phyloP scores from a whole-genome alignment of 768 basidiomycete genomes.

The Leccinum subtestaceum region DNA sequence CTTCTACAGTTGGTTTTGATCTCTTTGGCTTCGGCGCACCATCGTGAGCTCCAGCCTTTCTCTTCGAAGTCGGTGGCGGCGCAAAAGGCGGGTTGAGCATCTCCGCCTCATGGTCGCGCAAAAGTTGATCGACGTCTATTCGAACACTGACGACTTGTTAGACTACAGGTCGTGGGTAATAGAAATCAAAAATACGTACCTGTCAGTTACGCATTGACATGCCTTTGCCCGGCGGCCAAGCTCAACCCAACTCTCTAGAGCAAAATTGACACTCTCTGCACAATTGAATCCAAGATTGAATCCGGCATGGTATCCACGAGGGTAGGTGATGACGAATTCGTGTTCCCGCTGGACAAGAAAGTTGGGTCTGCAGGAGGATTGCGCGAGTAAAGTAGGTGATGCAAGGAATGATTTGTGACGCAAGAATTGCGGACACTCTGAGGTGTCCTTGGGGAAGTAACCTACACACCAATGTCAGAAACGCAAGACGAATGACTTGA shows the following conservation, averaged over 20 bases:
- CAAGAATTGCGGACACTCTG: slow-evolving; percentile 87
- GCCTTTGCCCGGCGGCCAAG: slow-evolving; percentile 77
- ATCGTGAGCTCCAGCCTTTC: slow-evolving; percentile 38
- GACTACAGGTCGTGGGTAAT: not conserved
- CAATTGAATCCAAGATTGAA: slow-evolving; percentile 97
- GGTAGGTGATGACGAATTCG: slow-evolving; percentile 97
- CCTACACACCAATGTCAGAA: slow-evolving; percentile 41
- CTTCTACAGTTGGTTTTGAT: slow-evolving; percentile 12
- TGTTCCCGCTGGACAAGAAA: slow-evolving; percentile 87
- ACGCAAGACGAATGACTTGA: not conserved
- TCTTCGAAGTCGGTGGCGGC: slow-evolving; percentile 32
- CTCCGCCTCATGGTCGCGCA: slow-evolving; percentile 63
- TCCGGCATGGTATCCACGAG: slow-evolving; percentile 93
- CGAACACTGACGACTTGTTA: slow-evolving; percentile 59
- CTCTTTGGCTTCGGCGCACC: slow-evolving; percentile 25
- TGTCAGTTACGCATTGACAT: slow-evolving; percentile 72
- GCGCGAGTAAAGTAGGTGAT: slow-evolving; percentile 78
- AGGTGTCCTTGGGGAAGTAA: slow-evolving; percentile 85
- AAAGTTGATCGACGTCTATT: slow-evolving; percentile 87
- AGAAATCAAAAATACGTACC: slow-evolving; percentile 43
- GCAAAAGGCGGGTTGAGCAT: slow-evolving; percentile 11
- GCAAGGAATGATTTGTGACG: slow-evolving; percentile 96
- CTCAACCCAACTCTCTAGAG: slow-evolving; percentile 91
- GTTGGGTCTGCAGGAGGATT: slow-evolving; percentile 80
- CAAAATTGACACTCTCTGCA: slow-evolving; percentile 97